phyloP scores from a whole-genome alignment of 2,329 filamentous ascomycete species.

The Ciborinia camelliae region DNA sequence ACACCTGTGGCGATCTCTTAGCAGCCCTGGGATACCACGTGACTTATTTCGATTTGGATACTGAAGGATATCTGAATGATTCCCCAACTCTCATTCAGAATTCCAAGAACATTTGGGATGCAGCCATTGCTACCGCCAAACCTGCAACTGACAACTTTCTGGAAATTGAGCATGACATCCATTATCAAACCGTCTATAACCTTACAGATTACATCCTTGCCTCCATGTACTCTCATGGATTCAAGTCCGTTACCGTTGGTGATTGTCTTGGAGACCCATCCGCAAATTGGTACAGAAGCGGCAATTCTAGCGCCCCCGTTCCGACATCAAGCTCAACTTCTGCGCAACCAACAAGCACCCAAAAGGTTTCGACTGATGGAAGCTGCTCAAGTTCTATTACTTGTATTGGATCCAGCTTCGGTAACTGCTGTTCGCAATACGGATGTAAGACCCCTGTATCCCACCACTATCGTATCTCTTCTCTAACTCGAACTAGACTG shows the following conservation, averaged over 20 bases:
- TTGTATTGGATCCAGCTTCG: slow-evolving; percentile 29
- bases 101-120: slow-evolving; percentile 43
- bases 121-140: slow-evolving; percentile 25
- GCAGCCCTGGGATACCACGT: slow-evolving; percentile 46
- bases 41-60: slow-evolving; percentile 45
- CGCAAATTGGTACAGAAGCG: slow-evolving; percentile 44
- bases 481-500: slow-evolving; percentile 22
- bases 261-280: slow-evolving; percentile 46
- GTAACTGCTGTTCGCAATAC: slow-evolving; percentile 36
- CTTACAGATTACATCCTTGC: slow-evolving; percentile 39
- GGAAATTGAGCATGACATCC: slow-evolving; percentile 48
- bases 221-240: slow-evolving; percentile 40
- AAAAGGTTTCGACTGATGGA: slow-evolving; percentile 22
- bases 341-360: background rate
- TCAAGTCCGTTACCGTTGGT: slow-evolving; percentile 44
- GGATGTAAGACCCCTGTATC: slow-evolving; percentile 27
- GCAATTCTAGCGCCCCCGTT: slow-evolving; percentile 14
- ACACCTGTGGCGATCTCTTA: slow-evolving; percentile 39
- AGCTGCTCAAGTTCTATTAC: slow-evolving; percentile 29
- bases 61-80: slow-evolving; percentile 48
- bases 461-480: background rate
- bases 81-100: slow-evolving; percentile 44
- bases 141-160: slow-evolving; percentile 40
- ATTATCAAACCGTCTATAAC: slow-evolving; percentile 39
- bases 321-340: slow-evolving; percentile 13